A percentile compares a stretch with the other conserved stretches of the same genome.
Conservation (phyloP, 768 basidiomycete species). For the Panus rudis region DNA sequence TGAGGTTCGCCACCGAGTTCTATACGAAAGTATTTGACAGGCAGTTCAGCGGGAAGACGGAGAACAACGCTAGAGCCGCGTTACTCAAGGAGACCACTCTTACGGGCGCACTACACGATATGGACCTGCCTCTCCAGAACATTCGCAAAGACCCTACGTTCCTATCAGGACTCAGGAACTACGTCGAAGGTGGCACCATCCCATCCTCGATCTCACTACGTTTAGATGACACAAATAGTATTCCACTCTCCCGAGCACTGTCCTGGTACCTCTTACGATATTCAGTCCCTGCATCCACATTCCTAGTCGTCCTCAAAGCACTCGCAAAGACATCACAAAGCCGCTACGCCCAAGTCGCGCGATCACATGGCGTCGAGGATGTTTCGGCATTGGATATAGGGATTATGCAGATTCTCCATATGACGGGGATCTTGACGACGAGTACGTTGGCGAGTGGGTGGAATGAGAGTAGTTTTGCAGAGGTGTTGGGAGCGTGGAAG, state of each 20-base stretch:
- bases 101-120: conserved; percentile 53
- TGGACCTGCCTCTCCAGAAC: conserved; percentile 50
- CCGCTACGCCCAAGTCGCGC: conserved; percentile 45
- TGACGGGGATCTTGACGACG: conserved; percentile 77
- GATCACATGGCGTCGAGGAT: conserved; percentile 37
- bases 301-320: conserved; percentile 54
- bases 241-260: conserved; percentile 32
- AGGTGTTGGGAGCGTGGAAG: conserved; percentile 61
- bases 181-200: conserved; percentile 48
- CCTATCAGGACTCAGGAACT: conserved; percentile 37
- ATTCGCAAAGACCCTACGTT: conserved; percentile 38
- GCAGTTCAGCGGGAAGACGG: conserved; percentile 64
- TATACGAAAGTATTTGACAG: conserved; percentile 70
- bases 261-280: conserved; percentile 70
- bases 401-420: conserved; percentile 82
- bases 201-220: conserved; percentile 5
- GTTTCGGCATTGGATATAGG: conserved; percentile 36
- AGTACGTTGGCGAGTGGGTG: conserved; percentile 65
- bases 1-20: conserved; percentile 70
- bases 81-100: conserved; percentile 70
- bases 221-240: conserved; percentile 7
- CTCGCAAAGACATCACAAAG: conserved; percentile 57
- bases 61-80: conserved; percentile 58
- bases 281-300: conserved; percentile 61
- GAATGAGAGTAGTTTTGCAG: conserved; percentile 63